Evolutionary conservation across 495 filamentous ascomycete genomes (phyloP).

Genomic region (Chaetomium fimeti): DNA sequence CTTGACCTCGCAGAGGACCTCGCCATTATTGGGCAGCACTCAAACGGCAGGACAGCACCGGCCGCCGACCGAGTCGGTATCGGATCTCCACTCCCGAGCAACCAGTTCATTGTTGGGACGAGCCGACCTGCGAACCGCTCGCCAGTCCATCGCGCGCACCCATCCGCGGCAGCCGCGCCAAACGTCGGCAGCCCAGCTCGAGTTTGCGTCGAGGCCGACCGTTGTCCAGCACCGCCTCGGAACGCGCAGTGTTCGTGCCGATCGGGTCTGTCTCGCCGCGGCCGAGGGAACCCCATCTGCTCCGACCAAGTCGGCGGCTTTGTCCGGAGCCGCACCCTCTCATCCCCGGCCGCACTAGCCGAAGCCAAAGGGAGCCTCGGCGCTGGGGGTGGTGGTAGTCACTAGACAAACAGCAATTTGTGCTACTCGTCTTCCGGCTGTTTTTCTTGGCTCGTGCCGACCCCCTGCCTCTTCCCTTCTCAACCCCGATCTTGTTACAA

Average conservation of each 20-base stretch:
- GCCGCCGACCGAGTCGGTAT: conserved; percentile 6
- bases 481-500: conserved; percentile 20
- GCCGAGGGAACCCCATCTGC: neutral
- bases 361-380: conserved; percentile 6
- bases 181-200: neutral
- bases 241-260: neutral
- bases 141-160: conserved; percentile 7
- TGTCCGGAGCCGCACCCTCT: neutral
- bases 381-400: conserved; percentile 28
- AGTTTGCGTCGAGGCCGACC: neutral
- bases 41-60: conserved; percentile 14
- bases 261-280: neutral
- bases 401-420: conserved; percentile 26
- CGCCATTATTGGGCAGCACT: conserved; percentile 12
- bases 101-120: neutral
- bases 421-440: conserved; percentile 17
- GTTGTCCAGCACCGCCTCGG: neutral
- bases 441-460: conserved; percentile 16
- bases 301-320: conserved; percentile 2
- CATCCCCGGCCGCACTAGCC: conserved; percentile 11
- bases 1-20: conserved; percentile 5
- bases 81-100: neutral
- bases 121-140: neutral
- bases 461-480: conserved; percentile 11
- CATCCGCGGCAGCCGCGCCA: neutral